Conservation (phyloP, 148 eudicot genomes). For the Limonium bicolor region DNA sequence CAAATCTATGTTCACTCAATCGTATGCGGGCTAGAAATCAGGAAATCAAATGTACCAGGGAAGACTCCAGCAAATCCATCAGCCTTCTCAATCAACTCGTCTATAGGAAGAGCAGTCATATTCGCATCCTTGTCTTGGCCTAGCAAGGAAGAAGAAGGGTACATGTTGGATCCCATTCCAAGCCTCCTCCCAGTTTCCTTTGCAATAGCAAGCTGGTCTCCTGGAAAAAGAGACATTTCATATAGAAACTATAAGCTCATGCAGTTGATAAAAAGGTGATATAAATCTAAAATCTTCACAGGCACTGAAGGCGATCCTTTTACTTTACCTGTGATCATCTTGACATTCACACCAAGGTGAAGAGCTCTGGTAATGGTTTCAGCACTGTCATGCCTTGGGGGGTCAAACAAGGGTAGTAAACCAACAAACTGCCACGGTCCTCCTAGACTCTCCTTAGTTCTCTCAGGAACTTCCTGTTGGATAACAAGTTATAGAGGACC, state of each 20-base stretch:
- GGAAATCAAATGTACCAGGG: not conserved
- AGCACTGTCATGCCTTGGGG: slow-evolving; percentile 9
- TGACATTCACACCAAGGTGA: slow-evolving; percentile 8
- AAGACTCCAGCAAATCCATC: slow-evolving; percentile 10
- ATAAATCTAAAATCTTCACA: no score
- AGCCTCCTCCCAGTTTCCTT: slow-evolving; percentile 10
- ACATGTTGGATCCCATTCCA: slow-evolving; percentile 21
- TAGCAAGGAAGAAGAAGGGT: slow-evolving; percentile 12
- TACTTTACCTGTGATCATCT: slow-evolving; percentile 5
- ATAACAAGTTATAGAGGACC: not conserved
- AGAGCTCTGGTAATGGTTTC: slow-evolving; percentile 7
- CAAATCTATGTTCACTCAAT: no score
- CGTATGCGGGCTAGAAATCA: no score
- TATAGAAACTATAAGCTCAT: no score
- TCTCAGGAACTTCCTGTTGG: slow-evolving; percentile 8
- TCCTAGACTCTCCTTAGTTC: slow-evolving; percentile 5
- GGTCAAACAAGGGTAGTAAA: slow-evolving; percentile 7
- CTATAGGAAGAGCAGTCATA: not conserved
- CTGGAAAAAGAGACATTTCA: slow-evolving; percentile 1
- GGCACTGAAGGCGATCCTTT: no score
- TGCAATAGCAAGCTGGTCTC: slow-evolving; percentile 9
- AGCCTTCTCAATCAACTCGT: slow-evolving; percentile 6
- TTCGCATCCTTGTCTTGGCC: slow-evolving; percentile 3
- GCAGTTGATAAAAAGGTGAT: no score
- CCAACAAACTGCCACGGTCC: slow-evolving; percentile 8